phyloP scores from a whole-genome alignment of 148 eudicot genomes.

The Amaranthus cruentus region DNA sequence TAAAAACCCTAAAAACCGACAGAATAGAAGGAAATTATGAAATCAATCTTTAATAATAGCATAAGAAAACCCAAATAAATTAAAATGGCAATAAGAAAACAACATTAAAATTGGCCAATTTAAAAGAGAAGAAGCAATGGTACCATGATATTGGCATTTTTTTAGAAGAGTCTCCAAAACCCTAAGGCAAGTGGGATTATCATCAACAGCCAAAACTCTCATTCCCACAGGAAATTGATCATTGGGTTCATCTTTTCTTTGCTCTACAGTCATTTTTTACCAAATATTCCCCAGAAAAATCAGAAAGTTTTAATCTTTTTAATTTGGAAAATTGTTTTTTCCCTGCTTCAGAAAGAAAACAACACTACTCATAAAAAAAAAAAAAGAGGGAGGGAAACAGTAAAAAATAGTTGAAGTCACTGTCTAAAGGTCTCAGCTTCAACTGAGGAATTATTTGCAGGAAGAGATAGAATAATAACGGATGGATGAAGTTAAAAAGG shows the following conservation, averaged over 20 bases:
- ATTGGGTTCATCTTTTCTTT: constrained; percentile 21
- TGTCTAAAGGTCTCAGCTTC: background rate
- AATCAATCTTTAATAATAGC: background rate
- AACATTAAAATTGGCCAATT: background rate
- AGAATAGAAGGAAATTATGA: no score
- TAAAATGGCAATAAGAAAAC: background rate
- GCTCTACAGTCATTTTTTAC: constrained; percentile 36
- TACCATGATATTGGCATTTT: constrained; percentile 56
- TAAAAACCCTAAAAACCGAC: background rate
- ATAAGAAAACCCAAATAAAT: background rate
- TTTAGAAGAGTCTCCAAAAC: constrained; percentile 43
- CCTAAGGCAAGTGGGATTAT: constrained; percentile 46
- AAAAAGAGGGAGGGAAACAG: no score
- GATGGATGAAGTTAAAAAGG: constrained; percentile 10
- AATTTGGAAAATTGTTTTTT: constrained; percentile 18
- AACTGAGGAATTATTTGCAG: constrained; percentile 12
- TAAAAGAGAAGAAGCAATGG: background rate
- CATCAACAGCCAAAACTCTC: constrained; percentile 66
- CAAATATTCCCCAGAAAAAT: background rate
- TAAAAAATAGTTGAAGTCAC: no score
- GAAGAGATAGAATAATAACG: constrained; percentile 2
- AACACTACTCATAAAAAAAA: background rate
- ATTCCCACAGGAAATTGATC: constrained; percentile 58
- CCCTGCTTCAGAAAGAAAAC: constrained; percentile 17
- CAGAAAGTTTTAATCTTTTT: constrained; percentile 14